phyloP scores from a whole-genome alignment of 2,329 filamentous ascomycete species.

The Ophiostoma pallidulum region DNA sequence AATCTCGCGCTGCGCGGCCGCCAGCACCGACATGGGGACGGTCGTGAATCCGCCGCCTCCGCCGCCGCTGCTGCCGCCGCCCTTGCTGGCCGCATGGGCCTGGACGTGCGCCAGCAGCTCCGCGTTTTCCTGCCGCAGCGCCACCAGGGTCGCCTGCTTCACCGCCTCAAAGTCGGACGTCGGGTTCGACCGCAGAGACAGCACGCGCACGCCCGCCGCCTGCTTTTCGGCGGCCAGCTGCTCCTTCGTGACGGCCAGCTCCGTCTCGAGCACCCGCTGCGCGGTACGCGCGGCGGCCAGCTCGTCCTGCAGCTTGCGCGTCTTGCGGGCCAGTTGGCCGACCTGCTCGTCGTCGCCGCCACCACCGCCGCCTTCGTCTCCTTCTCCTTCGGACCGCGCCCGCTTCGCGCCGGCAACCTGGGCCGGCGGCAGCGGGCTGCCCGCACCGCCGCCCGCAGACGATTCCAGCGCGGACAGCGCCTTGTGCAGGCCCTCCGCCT shows the following conservation, averaged over 20 bases:
- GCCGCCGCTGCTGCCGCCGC: too few relatives aligned
- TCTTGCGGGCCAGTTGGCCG: conserved; percentile 78
- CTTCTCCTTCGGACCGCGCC: conserved; percentile 49
- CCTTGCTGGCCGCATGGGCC: conserved; percentile 22
- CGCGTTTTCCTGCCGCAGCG: conserved; percentile 73
- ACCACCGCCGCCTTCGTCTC: conserved; percentile 37
- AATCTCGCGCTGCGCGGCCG: conserved; percentile 66
- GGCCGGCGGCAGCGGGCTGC: conserved; percentile 19
- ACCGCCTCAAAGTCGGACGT: conserved; percentile 77
- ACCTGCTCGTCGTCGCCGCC: conserved; percentile 49
- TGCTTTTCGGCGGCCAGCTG: conserved; percentile 60
- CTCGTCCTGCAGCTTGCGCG: conserved; percentile 74
- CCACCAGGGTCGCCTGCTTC: conserved; percentile 69
- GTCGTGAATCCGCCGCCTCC: conserved; percentile 37
- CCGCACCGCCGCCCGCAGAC: conserved; percentile 18
- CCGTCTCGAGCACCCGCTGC: conserved; percentile 61
- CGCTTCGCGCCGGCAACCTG: conserved; percentile 49
- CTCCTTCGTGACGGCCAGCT: conserved; percentile 60
- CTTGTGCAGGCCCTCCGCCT: conserved; percentile 63
- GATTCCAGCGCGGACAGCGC: conserved; percentile 61
- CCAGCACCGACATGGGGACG: conserved; percentile 69
- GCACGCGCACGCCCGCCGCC: conserved; percentile 66
- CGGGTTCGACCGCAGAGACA: conserved; percentile 85
- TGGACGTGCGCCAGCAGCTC: conserved; percentile 68
- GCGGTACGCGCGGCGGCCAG: conserved; percentile 60